Percentiles rank a stretch among this genome's conserved stretches.
These are phyloP conservation scores for Pleurotus salmoneostramineus DNA, from an alignment of 768 basidiomycete genomes.

Conservation along the genomic window DNA sequence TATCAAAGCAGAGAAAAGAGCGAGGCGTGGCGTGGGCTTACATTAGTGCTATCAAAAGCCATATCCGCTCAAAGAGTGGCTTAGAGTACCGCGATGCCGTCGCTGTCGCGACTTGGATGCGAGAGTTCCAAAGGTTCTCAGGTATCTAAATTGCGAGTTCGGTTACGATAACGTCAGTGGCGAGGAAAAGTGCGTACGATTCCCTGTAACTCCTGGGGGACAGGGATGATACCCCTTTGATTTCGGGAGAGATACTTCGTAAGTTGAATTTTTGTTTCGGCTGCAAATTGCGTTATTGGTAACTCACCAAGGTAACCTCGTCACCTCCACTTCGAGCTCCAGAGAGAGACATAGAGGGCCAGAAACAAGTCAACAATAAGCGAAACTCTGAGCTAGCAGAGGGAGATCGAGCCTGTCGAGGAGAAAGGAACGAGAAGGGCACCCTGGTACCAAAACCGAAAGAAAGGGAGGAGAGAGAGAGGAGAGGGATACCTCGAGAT, in stretches of 20 bases:
- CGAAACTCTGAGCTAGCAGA: constrained; percentile 10
- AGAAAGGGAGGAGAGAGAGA: constrained; percentile 7
- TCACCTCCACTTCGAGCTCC: constrained; percentile 9
- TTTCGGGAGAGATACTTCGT: constrained; percentile 29
- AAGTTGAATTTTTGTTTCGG: constrained; percentile 14
- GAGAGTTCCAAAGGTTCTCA: constrained; percentile 37
- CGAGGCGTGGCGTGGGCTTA: constrained; percentile 13
- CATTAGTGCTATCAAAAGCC: constrained; percentile 34
- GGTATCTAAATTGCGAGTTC: constrained; percentile 28
- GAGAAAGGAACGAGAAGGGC: constrained; percentile 11
- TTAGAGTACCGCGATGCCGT: constrained; percentile 36
- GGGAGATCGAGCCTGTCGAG: constrained; percentile 22
- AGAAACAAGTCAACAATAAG: constrained; percentile 10
- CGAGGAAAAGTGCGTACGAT: constrained; percentile 21
- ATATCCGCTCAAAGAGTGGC: constrained; percentile 40
- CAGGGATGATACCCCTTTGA: constrained; percentile 19
- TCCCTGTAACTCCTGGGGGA: constrained; percentile 34
- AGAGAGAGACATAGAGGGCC: constrained; percentile 11
- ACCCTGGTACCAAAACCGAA: constrained; percentile 10
- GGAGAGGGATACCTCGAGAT: not conserved
- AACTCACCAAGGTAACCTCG: constrained; percentile 5
- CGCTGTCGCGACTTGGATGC: constrained; percentile 32
- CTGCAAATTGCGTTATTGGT: constrained; percentile 9
- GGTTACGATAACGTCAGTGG: not conserved
- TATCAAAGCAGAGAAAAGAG: not conserved